Conservation (phyloP, 2,329 filamentous ascomycete genomes). For the Ophiognomonia clavigignenti-juglandacearum region DNA sequence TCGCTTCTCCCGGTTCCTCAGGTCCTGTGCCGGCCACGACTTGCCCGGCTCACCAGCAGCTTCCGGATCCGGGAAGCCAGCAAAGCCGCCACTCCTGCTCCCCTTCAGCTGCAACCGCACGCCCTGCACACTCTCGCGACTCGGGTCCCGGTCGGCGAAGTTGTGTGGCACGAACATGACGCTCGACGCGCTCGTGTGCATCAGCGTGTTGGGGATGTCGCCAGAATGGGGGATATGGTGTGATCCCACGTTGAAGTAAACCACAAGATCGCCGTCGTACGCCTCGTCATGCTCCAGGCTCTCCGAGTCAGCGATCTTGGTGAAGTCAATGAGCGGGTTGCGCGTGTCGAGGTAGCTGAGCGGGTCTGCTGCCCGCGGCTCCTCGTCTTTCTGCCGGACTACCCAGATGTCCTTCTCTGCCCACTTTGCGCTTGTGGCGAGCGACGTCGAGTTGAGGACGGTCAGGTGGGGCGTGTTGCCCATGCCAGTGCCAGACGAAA, state of each 20-base stretch:
- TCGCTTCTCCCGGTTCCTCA: conserved; percentile 6
- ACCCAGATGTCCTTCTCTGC: conserved; percentile 31
- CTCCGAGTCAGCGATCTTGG: conserved; percentile 30
- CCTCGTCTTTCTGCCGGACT: conserved; percentile 39
- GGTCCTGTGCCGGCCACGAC: conserved; percentile 3
- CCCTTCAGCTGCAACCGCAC: conserved; percentile 18
- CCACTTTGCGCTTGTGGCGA: conserved; percentile 23
- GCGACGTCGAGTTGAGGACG: conserved; percentile 27
- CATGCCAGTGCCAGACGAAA: conserved; percentile 28
- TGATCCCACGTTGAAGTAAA: conserved; percentile 40
- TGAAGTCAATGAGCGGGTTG: conserved; percentile 36
- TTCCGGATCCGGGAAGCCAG: conserved; percentile 10
- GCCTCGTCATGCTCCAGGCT: conserved; percentile 25
- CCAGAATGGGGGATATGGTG: conserved; percentile 38
- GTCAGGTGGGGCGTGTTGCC: conserved; percentile 19
- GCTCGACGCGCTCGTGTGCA: conserved; percentile 31
- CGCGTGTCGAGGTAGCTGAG: conserved; percentile 30
- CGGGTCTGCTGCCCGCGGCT: conserved; percentile 32
- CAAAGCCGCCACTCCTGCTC: conserved; percentile 15
- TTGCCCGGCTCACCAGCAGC: neutral
- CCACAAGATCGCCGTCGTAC: conserved; percentile 22
- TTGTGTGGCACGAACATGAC: conserved; percentile 34
- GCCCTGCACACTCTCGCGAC: conserved; percentile 24
- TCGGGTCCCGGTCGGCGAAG: conserved; percentile 32
- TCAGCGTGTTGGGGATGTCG: conserved; percentile 41